phyloP scores from a whole-genome alignment of 2,329 filamentous ascomycete species.

The Pseudogymnoascus pannorum region DNA sequence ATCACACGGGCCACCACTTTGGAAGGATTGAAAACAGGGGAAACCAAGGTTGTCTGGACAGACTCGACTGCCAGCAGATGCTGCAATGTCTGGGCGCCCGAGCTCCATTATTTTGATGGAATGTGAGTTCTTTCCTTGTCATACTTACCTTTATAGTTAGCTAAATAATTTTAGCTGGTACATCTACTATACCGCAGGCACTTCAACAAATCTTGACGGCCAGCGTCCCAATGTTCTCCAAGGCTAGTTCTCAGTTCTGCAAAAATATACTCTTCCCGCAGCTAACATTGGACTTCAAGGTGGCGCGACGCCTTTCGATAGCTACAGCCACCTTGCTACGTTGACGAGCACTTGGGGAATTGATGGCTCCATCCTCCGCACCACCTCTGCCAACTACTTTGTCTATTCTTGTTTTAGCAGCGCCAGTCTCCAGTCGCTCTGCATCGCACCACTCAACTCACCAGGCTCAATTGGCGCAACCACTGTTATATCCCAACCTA shows the following conservation, averaged over 20 bases:
- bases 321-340: constrained; percentile 41
- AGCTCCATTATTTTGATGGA: constrained; percentile 44
- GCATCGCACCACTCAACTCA: constrained; percentile 33
- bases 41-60: constrained; percentile 44
- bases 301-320: constrained; percentile 44
- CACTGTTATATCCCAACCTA: constrained; percentile 44
- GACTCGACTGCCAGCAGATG: constrained; percentile 39
- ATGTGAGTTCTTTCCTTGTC: constrained; percentile 18
- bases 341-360: constrained; percentile 45
- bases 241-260: constrained; percentile 29
- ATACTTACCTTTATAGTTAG: neutral
- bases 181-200: constrained; percentile 50
- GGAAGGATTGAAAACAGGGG: constrained; percentile 46
- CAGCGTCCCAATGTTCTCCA: constrained; percentile 46
- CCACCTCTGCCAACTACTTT: constrained; percentile 43
- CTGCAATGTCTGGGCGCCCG: constrained; percentile 53
- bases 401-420: constrained; percentile 45
- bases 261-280: neutral
- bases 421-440: constrained; percentile 34
- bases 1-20: constrained; percentile 48
- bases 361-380: constrained; percentile 45
- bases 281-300: constrained; percentile 30
- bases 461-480: constrained; percentile 38
- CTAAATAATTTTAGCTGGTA: constrained; percentile 35
- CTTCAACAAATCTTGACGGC: constrained; percentile 37